Evolutionary conservation across 2,329 filamentous ascomycete genomes (phyloP).

Genomic region (Colletotrichum acutatum): DNA sequence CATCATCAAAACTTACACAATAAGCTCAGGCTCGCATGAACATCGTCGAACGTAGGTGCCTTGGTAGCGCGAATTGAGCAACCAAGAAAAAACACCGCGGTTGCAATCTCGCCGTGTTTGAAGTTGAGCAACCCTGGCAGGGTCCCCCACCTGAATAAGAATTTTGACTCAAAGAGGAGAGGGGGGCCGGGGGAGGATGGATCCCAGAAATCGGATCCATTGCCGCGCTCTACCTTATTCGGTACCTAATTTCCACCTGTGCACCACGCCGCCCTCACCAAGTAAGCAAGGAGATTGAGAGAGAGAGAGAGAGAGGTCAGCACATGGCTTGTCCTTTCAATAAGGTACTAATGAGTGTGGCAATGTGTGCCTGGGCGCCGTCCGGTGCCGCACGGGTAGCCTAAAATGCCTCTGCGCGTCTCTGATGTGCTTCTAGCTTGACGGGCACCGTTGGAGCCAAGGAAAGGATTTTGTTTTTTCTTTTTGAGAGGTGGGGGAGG

Average conservation of each 20-base stretch:
- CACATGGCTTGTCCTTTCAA: too few species aligned
- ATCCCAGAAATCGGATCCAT: neutral
- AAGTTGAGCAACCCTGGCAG: constrained; percentile 13
- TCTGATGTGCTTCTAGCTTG: neutral
- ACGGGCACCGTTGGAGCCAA: neutral
- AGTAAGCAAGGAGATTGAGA: too few species aligned
- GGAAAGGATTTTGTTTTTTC: neutral
- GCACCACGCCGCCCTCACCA: neutral
- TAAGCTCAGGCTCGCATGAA: neutral
- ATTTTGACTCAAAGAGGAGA: constrained; percentile 2
- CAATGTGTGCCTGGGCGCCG: neutral
- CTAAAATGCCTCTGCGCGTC: neutral
- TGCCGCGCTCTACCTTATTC: constrained; percentile 18
- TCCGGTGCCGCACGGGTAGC: neutral
- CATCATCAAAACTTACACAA: neutral
- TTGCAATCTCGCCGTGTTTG: constrained; percentile 21
- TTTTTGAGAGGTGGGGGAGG: neutral
- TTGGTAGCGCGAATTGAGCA: neutral
- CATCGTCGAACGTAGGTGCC: neutral
- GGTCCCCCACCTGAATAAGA: neutral
- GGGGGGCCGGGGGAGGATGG: neutral
- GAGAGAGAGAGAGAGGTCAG: too few species aligned
- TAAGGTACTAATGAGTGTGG: too few species aligned
- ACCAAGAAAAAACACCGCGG: neutral
- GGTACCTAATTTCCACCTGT: constrained; percentile 28